A percentile compares a stretch with the other conserved stretches of the same genome.
Conservation (phyloP, 108 stramenopile species). For the Licmophora abbreviata region DNA sequence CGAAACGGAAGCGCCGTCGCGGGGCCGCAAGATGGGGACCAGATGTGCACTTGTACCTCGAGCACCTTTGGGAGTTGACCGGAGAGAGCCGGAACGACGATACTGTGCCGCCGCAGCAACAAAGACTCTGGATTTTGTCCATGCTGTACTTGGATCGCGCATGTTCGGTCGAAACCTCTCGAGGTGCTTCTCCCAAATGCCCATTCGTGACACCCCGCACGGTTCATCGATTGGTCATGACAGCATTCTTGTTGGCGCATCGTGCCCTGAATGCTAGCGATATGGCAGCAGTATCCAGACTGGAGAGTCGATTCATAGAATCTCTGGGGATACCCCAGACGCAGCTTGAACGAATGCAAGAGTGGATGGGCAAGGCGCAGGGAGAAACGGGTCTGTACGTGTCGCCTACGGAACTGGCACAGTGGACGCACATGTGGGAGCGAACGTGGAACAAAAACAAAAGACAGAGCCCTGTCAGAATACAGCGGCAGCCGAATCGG, state of each 20-base stretch:
- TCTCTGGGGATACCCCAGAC: conserved; percentile 19
- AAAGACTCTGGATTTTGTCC: too few relatives aligned
- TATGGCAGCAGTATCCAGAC: neutral
- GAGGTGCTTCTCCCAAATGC: conserved; percentile 19
- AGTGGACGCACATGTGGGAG: neutral
- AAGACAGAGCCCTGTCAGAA: too few relatives aligned
- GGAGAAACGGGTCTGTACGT: conserved; percentile 20
- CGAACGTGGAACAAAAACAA: too few relatives aligned
- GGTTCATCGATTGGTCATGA: conserved; percentile 28
- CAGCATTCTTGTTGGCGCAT: conserved; percentile 16
- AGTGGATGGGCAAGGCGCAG: conserved; percentile 25
- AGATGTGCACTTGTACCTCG: conserved; percentile 24
- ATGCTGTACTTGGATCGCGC: conserved; percentile 49
- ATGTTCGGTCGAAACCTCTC: conserved; percentile 33
- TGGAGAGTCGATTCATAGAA: neutral
- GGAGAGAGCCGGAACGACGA: conserved; percentile 10
- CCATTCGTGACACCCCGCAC: conserved; percentile 35
- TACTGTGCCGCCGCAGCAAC: conserved; percentile 11
- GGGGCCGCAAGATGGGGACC: conserved; percentile 32
- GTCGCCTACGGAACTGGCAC: neutral
- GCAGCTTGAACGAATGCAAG: conserved; percentile 18
- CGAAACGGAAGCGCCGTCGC: neutral
- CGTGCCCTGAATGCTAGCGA: conserved; percentile 6
- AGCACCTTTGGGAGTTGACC: conserved; percentile 12
- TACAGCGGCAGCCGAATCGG: too few relatives aligned